These are phyloP conservation scores for Echium plantagineum DNA, from an alignment of 257 asterid genomes.

Conservation along the genomic window DNA sequence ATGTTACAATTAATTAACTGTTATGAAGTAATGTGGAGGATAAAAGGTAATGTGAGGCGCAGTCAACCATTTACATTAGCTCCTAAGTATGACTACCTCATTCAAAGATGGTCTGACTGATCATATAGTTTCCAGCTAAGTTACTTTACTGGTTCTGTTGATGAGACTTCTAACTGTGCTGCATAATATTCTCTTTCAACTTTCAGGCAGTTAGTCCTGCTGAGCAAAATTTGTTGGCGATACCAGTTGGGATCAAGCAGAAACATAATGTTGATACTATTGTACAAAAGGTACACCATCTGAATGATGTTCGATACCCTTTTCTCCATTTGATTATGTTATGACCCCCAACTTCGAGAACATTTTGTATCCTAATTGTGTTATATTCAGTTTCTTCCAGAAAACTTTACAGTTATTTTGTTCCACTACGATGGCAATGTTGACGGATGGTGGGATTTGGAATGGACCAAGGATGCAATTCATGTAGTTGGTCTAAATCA, in stretches of 20 bases:
- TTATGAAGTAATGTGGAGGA: background rate
- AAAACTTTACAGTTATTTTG: slow-evolving; percentile 66
- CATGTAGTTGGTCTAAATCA: slow-evolving; percentile 88
- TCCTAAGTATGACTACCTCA: background rate
- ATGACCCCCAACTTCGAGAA: background rate
- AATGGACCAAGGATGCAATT: slow-evolving; percentile 77
- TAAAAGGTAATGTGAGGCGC: background rate
- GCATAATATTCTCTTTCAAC: background rate
- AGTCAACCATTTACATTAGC: background rate
- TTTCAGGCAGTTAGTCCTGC: slow-evolving; percentile 34
- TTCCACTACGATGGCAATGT: slow-evolving; percentile 91
- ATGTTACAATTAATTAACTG: background rate
- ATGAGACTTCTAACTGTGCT: background rate
- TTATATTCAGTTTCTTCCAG: slow-evolving; percentile 80
- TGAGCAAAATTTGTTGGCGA: slow-evolving; percentile 54
- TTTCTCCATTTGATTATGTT: slow-evolving; percentile 5
- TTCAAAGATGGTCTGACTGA: too few species aligned
- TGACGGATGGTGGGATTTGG: slow-evolving; percentile 82
- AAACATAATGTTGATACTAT: slow-evolving; percentile 58
- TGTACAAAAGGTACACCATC: slow-evolving; percentile 46
- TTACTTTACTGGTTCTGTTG: background rate
- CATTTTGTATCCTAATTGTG: slow-evolving; percentile 13
- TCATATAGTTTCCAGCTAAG: background rate
- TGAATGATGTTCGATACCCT: slow-evolving; percentile 5
- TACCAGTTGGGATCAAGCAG: slow-evolving; percentile 84